Percentiles rank a stretch among this genome's conserved stretches.
Evolutionary conservation across 1,139 yeast species (phyloP).

Genomic region (Taiozyma sp.): DNA sequence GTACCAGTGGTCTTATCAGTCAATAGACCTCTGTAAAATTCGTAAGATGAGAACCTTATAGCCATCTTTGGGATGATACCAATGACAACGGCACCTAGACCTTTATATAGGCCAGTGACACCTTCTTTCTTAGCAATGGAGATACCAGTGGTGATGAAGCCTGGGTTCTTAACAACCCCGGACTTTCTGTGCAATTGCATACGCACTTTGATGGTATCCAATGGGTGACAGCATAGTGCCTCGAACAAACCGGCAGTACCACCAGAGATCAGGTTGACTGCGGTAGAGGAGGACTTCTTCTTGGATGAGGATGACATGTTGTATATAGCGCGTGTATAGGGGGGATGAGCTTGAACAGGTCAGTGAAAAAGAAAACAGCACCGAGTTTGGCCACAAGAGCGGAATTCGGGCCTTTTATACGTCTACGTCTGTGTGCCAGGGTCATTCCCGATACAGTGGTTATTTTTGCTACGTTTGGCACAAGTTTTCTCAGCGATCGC

Average conservation of each 20-base stretch:
- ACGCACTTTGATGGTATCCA: conserved; percentile 92
- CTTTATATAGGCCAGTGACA: conserved; percentile 83
- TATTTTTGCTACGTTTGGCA: background rate
- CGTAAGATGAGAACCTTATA: conserved; percentile 90
- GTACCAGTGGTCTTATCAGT: conserved; percentile 52
- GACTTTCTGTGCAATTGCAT: conserved; percentile 81
- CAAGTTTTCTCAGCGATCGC: background rate
- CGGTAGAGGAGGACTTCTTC: conserved; percentile 35
- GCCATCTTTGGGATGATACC: conserved; percentile 99
- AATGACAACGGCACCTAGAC: conserved; percentile 93
- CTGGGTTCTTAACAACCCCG: conserved; percentile 66
- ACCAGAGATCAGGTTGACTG: conserved; percentile 85
- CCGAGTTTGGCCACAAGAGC: background rate
- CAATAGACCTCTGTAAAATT: conserved; percentile 71
- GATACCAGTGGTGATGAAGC: conserved; percentile 78
- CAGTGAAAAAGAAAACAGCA: background rate
- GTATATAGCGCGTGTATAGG: background rate
- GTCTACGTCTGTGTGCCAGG: background rate
- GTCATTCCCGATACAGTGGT: background rate
- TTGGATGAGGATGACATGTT: conserved; percentile 7
- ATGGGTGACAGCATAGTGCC: conserved; percentile 94
- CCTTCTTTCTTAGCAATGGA: conserved; percentile 78
- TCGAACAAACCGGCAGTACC: conserved; percentile 97
- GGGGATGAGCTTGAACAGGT: background rate
- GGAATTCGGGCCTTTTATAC: background rate